Percentiles rank a stretch among this genome's conserved stretches.
These are phyloP conservation scores for Cystofilobasidium capitatum DNA, from an alignment of 768 basidiomycete species.

Conservation along the genomic window DNA sequence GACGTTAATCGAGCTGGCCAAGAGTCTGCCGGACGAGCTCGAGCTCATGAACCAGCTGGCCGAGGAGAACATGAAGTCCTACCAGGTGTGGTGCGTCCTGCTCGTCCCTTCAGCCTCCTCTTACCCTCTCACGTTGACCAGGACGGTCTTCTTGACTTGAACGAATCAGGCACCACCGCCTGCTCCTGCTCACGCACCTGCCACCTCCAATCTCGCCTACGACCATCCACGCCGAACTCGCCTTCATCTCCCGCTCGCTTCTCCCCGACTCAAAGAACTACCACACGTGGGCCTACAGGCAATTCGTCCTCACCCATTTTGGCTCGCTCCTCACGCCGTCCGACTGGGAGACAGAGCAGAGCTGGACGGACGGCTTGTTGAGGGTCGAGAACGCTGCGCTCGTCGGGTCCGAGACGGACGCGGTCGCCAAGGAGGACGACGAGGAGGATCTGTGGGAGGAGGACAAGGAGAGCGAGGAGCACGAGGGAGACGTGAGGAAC, in stretches of 20 bases:
- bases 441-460: constrained; percentile 49
- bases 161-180: constrained; percentile 42
- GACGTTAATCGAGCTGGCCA: constrained; percentile 60
- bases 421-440: constrained; percentile 9
- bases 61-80: constrained; percentile 75
- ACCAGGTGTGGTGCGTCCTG: constrained; percentile 91
- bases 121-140: not conserved
- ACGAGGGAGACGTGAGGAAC: constrained; percentile 72
- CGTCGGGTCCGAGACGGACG: not conserved
- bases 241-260: constrained; percentile 65
- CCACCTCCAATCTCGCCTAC: constrained; percentile 33
- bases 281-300: constrained; percentile 96
- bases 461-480: constrained; percentile 59
- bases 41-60: constrained; percentile 79
- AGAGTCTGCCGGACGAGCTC: constrained; percentile 67
- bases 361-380: constrained; percentile 38
- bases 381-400: not conserved
- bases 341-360: constrained; percentile 34
- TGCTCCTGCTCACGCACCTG: constrained; percentile 40
- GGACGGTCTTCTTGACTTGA: not conserved
- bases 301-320: constrained; percentile 85
- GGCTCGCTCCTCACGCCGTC: constrained; percentile 27
- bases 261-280: constrained; percentile 86
- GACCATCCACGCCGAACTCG: constrained; percentile 51
- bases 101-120: constrained; percentile 34